Base-by-base conservation (phyloP, 2,329 filamentous ascomycete genomes). In the Cladophialophora bantiana region DNA sequence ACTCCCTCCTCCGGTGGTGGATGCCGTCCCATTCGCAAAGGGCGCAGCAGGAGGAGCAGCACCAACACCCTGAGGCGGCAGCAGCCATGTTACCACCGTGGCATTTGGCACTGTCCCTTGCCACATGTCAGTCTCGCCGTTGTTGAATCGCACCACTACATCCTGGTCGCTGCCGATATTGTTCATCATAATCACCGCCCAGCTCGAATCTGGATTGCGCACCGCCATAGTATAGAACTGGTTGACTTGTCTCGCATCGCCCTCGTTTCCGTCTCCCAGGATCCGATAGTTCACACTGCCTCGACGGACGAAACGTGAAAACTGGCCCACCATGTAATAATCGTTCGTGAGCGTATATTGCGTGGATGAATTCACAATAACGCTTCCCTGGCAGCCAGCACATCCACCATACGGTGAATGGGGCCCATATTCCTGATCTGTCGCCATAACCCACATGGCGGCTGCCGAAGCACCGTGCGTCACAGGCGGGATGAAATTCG, bases 311-410 rank as follows among this genome's bases (percentile, higher is more conserved):
- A 81, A 84, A 67, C 77, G 79, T 73, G 78, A 81, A 73, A 83
- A 84, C 73, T 86, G 84, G 1, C 82, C 83, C 67, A 86, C 76
- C 79, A 84, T 83, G 73, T 85, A 85, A 74, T 85, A 85, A 67
- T 84, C 83, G 6, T 82, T 77, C 32, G 79, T 80, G 67, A 81
- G 79, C 3, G 74, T 76, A 74, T 85, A 86, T 2, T 77, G 79
- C 26, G 76, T 77, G 10, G 77, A 72, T 7, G 74, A 73, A 48
- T 65, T 65, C 36, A 75, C 66, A 26, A 73, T 74, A 4, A 76
- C 73, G 15, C 75, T 55, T 2, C 75, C 75, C 7, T 69, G 69
- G 54, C 75, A 77, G n/a, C 57, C 71, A 10, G 34, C 68, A 62
- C 75, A 77, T 3, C 75, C 75, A 10, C 75, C 75, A 20, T 59